phyloP scores from a whole-genome alignment of 2,329 filamentous ascomycete genomes.

The Dendrostoma leiphaemia region DNA sequence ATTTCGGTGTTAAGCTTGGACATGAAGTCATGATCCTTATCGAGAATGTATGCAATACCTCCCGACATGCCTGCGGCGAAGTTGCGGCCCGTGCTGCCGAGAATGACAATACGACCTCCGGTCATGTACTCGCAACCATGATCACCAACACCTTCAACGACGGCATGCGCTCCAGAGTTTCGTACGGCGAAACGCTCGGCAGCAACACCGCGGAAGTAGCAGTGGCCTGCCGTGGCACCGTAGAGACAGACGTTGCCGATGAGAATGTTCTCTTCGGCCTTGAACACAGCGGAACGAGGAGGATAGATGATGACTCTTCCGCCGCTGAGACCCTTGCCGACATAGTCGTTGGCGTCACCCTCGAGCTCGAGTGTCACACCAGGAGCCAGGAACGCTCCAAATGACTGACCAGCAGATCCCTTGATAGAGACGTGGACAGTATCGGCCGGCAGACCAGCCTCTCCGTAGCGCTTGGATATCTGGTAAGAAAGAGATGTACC shows the following conservation, averaged over 20 bases:
- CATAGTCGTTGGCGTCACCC: constrained; percentile 94
- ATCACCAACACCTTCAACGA: constrained; percentile 94
- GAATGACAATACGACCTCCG: constrained; percentile 82
- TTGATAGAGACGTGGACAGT: constrained; percentile 96
- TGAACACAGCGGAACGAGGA: constrained; percentile 85
- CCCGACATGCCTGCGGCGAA: constrained; percentile 98
- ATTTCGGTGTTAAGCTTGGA: constrained; percentile 96
- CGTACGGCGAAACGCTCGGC: constrained; percentile 95
- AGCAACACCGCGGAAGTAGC: constrained; percentile 95
- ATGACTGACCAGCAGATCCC: constrained; percentile 94
- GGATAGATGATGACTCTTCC: constrained; percentile 93
- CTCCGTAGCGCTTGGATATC: constrained; percentile 88
- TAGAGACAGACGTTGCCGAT: constrained; percentile 95
- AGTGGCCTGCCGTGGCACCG: constrained; percentile 84
- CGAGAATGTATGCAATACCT: constrained; percentile 92
- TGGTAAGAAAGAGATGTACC: constrained; percentile 95
- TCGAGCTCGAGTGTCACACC: constrained; percentile 94
- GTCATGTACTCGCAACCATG: constrained; percentile 99
- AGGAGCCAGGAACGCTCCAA: constrained; percentile 89
- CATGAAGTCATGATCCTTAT: constrained; percentile 85
- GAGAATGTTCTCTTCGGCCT: constrained; percentile 92
- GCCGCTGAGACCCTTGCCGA: constrained; percentile 92
- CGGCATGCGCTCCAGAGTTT: constrained; percentile 93
- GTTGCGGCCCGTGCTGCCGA: constrained; percentile 90
- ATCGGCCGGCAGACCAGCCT: constrained; percentile 83